phyloP scores from a whole-genome alignment of 2,329 filamentous ascomycete genomes.

The Xylaria sp. region DNA sequence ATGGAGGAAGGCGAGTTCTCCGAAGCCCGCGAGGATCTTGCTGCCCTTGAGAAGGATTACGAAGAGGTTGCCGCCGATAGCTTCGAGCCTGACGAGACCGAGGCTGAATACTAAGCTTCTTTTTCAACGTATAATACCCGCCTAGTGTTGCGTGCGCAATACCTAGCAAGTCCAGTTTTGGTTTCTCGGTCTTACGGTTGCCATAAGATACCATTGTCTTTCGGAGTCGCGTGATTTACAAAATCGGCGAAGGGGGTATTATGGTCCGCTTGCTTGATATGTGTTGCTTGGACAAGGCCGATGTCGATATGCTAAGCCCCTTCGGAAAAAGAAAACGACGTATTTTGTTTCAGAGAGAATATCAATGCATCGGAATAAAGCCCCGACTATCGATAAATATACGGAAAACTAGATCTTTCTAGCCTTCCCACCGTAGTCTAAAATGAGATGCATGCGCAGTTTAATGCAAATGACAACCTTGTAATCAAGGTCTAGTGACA shows the following conservation, averaged over 20 bases:
- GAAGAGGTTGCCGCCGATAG: constrained; percentile 83
- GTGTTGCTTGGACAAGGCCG: constrained; percentile 23
- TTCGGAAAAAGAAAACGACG: background rate
- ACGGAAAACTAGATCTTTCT: constrained; percentile 5
- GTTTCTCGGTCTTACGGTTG: constrained; percentile 22
- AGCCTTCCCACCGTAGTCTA: background rate
- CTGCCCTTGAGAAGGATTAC: constrained; percentile 85
- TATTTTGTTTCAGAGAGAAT: constrained; percentile 3
- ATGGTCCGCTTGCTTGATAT: constrained; percentile 10
- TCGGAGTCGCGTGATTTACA: constrained; percentile 22
- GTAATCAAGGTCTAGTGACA: no score
- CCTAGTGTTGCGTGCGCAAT: constrained; percentile 22
- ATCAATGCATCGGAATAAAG: background rate
- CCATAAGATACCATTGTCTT: constrained; percentile 23
- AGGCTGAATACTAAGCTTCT: constrained; percentile 76
- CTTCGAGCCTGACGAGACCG: constrained; percentile 65
- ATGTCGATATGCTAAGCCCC: constrained; percentile 10
- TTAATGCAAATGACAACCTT: background rate
- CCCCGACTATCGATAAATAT: background rate
- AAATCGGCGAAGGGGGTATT: constrained; percentile 12
- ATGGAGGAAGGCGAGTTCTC: constrained; percentile 94
- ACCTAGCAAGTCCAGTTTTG: constrained; percentile 21
- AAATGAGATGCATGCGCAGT: background rate
- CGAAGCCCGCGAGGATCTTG: constrained; percentile 84
- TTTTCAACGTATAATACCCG: constrained; percentile 41